A percentile compares a stretch with the other conserved stretches of the same genome.
These are phyloP conservation scores for Petrea volubilis DNA, from an alignment of 257 asterid genomes.

Conservation along the genomic window DNA sequence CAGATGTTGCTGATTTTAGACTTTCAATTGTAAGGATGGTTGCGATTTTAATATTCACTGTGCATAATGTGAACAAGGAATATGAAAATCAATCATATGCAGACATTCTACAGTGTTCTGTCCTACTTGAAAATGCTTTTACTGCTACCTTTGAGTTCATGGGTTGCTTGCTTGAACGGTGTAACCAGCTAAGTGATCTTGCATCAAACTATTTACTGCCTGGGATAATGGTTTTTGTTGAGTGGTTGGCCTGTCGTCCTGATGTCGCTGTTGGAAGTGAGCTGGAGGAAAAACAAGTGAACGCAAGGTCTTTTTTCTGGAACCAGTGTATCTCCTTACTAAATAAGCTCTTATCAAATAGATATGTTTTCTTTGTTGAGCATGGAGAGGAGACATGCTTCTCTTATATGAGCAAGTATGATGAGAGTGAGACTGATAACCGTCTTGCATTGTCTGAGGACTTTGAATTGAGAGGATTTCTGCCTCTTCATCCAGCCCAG, in stretches of 20 bases:
- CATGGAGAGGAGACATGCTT: conserved; percentile 59
- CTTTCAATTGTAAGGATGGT: conserved; percentile 62
- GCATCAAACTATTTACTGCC: conserved; percentile 70
- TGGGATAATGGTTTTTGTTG: conserved; percentile 77
- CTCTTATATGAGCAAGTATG: conserved; percentile 73
- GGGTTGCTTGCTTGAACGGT: conserved; percentile 67
- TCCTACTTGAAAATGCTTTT: conserved; percentile 70
- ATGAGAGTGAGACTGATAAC: conserved; percentile 62
- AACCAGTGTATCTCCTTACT: conserved; percentile 54
- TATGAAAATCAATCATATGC: conserved; percentile 74
- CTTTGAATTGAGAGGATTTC: conserved; percentile 77
- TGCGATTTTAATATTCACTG: conserved; percentile 67
- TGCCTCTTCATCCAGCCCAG: conserved; percentile 83
- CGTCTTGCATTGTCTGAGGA: conserved; percentile 82
- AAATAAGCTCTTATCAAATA: conserved; percentile 57
- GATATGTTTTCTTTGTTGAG: conserved; percentile 45
- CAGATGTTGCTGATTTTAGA: conserved; percentile 58
- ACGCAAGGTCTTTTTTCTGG: conserved; percentile 75
- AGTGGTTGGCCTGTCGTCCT: conserved; percentile 77
- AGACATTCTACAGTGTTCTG: conserved; percentile 78
- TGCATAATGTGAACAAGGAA: conserved; percentile 69
- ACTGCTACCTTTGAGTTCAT: conserved; percentile 66
- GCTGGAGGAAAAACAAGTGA: conserved; percentile 61
- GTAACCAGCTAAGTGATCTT: conserved; percentile 64
- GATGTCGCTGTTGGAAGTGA: conserved; percentile 68